Evolutionary conservation across 169 alveolate species (phyloP), one percentile per base, ranked within the genome.

Genomic region (Eimeria maxima): DNA sequence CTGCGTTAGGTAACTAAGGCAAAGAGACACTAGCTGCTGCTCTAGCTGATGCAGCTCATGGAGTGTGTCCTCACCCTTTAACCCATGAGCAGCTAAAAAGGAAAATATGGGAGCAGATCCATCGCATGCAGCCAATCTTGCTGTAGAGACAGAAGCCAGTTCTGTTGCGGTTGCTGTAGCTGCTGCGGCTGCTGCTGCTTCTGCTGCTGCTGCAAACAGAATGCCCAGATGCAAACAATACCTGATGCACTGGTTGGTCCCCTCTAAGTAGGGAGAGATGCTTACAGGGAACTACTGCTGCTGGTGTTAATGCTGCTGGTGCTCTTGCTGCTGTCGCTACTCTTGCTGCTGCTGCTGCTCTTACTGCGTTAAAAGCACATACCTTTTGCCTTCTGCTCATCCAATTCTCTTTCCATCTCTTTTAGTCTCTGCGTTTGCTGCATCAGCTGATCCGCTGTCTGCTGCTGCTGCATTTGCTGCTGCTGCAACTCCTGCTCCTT

Each of bases 1-100:
- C 60, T 83, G 76, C 29, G 38, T 18, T 11, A 83, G 91, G 29
- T 27, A 55, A n/a, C 45, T 14, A 29, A 83, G 91, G 27, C 91
- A 83, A 14, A 83, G 8, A 47, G 44, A 27, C 8, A 83, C 53
- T 3, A 83, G 76, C 57, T 83, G 71, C n/a, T 83, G 91, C 76
- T 83, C 91, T 10, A 83, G 91, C 50, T 83, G 76, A 53, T 47
- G 91, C 91, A 53, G 45, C 91, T 83, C 55, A 18, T 50, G 91
- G 55, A 53, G 38, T 14, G 91, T 50, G 3, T 55, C 76, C 7
- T 78, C 65, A 14, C 67, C 89, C 11, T 53, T 53, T 2, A 42
- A 5, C 53, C 13, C 29, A 44, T 42, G 89, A 11, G 71, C 22
- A n/a, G 27, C 53, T 0, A 83, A 13, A 44, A 83, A 83, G n/a